These are phyloP conservation scores for Mycena maculata DNA, from an alignment of 768 basidiomycete species.

Conservation along the genomic window DNA sequence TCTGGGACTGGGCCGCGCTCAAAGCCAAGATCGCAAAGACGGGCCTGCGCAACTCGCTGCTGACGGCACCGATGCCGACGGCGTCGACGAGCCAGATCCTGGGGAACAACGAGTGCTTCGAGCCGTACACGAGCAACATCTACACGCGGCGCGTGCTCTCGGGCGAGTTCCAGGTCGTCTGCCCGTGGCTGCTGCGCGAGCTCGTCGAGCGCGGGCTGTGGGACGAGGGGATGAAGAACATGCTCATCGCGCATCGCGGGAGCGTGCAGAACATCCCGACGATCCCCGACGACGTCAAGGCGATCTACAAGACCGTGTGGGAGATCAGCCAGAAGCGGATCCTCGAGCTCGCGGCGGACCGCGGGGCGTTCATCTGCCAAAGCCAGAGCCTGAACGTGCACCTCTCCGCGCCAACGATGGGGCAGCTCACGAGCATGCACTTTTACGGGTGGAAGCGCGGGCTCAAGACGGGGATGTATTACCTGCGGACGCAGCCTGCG, in stretches of 20 bases:
- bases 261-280: slow-evolving; percentile 66
- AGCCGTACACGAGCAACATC: slow-evolving; percentile 89
- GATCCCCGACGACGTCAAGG: slow-evolving; percentile 80
- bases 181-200: slow-evolving; percentile 85
- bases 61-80: slow-evolving; percentile 90
- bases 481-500: slow-evolving; percentile 84
- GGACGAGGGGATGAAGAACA: slow-evolving; percentile 57
- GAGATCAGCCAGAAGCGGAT: slow-evolving; percentile 88
- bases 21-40: slow-evolving; percentile 76
- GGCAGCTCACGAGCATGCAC: slow-evolving; percentile 83
- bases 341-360: slow-evolving; percentile 85
- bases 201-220: slow-evolving; percentile 83
- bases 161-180: slow-evolving; percentile 89
- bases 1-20: slow-evolving; percentile 82
- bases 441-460: slow-evolving; percentile 91
- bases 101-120: slow-evolving; percentile 88
- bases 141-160: slow-evolving; percentile 87
- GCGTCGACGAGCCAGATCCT: slow-evolving; percentile 88
- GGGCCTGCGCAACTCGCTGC: slow-evolving; percentile 80
- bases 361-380: slow-evolving; percentile 88
- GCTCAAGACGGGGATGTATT: slow-evolving; percentile 88
- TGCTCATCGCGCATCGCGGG: slow-evolving; percentile 36
- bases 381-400: slow-evolving; percentile 85
- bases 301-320: slow-evolving; percentile 92
- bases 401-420: slow-evolving; percentile 74